phyloP scores from a whole-genome alignment of 345 rosid species.

The Eucalyptus shirleyi region DNA sequence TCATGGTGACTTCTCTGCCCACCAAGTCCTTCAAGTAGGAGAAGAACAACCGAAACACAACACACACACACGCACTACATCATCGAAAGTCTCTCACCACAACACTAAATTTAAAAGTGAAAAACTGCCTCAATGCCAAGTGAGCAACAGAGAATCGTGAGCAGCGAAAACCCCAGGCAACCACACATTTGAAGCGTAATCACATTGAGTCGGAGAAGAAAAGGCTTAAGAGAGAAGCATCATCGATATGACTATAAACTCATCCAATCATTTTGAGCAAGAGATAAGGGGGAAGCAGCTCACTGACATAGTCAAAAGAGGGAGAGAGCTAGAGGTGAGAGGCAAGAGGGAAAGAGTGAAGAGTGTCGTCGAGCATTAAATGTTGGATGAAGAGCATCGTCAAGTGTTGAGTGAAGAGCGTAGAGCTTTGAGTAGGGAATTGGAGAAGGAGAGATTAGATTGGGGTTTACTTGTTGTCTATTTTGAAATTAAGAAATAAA shows the following conservation, averaged over 20 bases:
- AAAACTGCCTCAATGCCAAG: not conserved
- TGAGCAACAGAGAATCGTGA: not conserved
- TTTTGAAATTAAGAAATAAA: too few species aligned
- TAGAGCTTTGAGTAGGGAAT: too few species aligned
- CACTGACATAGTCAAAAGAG: not conserved
- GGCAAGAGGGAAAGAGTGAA: not conserved
- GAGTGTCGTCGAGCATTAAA: too few species aligned
- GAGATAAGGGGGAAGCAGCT: not conserved
- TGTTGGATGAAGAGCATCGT: too few species aligned
- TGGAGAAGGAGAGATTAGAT: too few species aligned
- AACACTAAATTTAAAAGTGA: not conserved
- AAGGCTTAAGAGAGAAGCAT: not conserved
- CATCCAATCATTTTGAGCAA: not conserved
- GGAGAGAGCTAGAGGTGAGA: not conserved
- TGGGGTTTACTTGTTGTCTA: too few species aligned
- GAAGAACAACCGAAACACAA: slow-evolving; percentile 68
- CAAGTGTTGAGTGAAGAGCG: too few species aligned
- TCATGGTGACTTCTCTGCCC: slow-evolving; percentile 97
- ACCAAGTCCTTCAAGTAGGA: slow-evolving; percentile 99
- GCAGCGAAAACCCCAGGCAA: not conserved
- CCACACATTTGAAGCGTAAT: not conserved
- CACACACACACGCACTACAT: not conserved
- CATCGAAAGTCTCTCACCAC: not conserved
- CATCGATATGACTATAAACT: not conserved
- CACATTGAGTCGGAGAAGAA: not conserved